phyloP scores from a whole-genome alignment of 2,329 filamentous ascomycete species.

The Parastagonospora nodorum region DNA sequence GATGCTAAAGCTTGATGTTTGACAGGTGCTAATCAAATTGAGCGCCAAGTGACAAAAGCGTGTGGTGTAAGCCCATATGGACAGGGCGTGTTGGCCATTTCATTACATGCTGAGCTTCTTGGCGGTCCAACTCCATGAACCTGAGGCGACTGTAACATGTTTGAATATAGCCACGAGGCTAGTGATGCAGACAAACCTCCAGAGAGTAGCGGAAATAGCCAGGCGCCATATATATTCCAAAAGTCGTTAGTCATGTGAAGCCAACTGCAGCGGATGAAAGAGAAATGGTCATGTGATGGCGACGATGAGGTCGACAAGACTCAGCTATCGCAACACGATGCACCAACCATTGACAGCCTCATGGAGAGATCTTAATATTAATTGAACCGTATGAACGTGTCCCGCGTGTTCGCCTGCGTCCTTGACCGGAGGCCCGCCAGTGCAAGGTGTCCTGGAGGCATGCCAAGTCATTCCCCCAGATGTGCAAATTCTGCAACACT shows the following conservation, averaged over 20 bases:
- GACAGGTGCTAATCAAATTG: no score
- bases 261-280: neutral
- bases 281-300: neutral
- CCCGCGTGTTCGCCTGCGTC: neutral
- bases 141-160: no score
- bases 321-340: slow-evolving; percentile 2
- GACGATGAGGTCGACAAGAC: neutral
- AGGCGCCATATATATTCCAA: no score
- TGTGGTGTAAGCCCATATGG: no score
- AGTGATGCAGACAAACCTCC: no score
- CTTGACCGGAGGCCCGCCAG: slow-evolving; percentile 4
- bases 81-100: no score
- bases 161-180: no score
- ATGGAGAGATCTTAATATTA: neutral
- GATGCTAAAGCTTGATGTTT: no score
- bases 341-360: neutral
- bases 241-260: no score
- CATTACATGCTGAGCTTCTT: no score
- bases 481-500: neutral
- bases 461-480: slow-evolving; percentile 1
- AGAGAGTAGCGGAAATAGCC: no score
- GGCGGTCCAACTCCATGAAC: neutral
- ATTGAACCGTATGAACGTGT: neutral
- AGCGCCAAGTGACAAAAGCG: no score
- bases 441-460: slow-evolving; percentile 8